phyloP scores from a whole-genome alignment of 176 grass and related monocot genomes.

The Themeda triandra region DNA sequence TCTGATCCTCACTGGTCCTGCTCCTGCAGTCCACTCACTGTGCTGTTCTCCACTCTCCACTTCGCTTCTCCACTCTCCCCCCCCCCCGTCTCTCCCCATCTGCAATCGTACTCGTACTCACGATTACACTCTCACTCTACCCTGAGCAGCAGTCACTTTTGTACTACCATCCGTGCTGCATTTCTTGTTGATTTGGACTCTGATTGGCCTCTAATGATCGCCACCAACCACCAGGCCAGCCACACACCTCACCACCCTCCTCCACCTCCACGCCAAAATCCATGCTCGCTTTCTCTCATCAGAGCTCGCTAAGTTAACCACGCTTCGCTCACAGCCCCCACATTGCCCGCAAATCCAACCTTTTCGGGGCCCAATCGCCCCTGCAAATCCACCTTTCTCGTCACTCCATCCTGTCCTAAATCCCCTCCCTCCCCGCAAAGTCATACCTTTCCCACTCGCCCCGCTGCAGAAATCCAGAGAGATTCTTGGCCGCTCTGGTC shows the following conservation, averaged over 20 bases:
- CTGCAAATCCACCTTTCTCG: slow-evolving; percentile 28
- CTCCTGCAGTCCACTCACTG: too few species aligned
- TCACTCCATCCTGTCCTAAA: slow-evolving; percentile 52
- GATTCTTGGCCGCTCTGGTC: slow-evolving; percentile 20
- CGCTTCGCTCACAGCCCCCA: not conserved
- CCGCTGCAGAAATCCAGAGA: slow-evolving; percentile 28
- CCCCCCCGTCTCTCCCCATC: too few species aligned
- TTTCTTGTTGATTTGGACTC: slow-evolving; percentile 33
- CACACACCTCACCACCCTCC: not conserved
- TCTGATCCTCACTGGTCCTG: too few species aligned
- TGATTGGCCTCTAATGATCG: slow-evolving; percentile 40
- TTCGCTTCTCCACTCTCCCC: too few species aligned
- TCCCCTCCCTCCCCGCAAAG: slow-evolving; percentile 13
- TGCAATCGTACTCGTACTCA: not conserved
- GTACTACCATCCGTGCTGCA: slow-evolving; percentile 10
- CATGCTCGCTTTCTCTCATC: slow-evolving; percentile 9
- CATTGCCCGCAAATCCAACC: slow-evolving; percentile 42
- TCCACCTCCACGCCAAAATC: slow-evolving; percentile 12
- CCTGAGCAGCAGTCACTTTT: slow-evolving; percentile 26
- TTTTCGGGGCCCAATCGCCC: slow-evolving; percentile 23
- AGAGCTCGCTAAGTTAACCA: slow-evolving; percentile 30
- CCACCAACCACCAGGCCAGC: slow-evolving; percentile 28
- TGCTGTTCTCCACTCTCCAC: too few species aligned
- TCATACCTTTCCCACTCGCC: slow-evolving; percentile 33
- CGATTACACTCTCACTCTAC: not conserved